These are phyloP conservation scores for Ambrosia artemisiifolia DNA, from an alignment of 129 eudicot species.

Conservation along the genomic window DNA sequence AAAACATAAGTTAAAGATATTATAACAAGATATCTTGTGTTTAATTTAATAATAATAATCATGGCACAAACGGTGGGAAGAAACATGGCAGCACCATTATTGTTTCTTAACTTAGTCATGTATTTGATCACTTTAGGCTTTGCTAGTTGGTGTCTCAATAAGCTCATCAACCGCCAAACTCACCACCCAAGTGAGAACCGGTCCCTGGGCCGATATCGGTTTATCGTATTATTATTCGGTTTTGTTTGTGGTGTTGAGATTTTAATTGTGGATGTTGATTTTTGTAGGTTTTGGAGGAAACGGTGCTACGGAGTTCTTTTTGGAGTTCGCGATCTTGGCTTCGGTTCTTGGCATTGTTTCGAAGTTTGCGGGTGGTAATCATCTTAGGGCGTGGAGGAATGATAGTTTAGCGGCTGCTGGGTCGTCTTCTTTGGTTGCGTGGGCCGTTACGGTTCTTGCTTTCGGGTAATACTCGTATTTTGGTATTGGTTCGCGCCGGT, in stretches of 20 bases:
- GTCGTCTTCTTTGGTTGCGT: slow-evolving; percentile 56
- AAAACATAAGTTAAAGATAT: background rate
- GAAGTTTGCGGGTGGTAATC: slow-evolving; percentile 69
- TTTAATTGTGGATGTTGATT: background rate
- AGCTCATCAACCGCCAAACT: slow-evolving; percentile 61
- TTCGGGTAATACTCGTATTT: slow-evolving; percentile 32
- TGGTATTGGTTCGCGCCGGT: background rate
- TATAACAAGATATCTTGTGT: background rate
- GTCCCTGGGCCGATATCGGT: too few species aligned
- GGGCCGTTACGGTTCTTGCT: slow-evolving; percentile 80
- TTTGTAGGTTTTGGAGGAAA: slow-evolving; percentile 72
- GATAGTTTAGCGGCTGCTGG: slow-evolving; percentile 85
- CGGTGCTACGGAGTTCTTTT: slow-evolving; percentile 65
- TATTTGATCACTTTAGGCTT: slow-evolving; percentile 17
- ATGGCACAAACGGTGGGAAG: slow-evolving; percentile 32
- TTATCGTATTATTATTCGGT: background rate
- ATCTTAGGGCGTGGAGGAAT: slow-evolving; percentile 67
- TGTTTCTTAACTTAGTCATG: slow-evolving; percentile 34
- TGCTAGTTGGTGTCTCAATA: slow-evolving; percentile 60
- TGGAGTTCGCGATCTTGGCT: slow-evolving; percentile 66
- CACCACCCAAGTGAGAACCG: slow-evolving; percentile 61
- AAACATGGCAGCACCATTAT: slow-evolving; percentile 30
- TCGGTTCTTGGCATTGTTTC: slow-evolving; percentile 67
- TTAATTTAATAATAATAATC: background rate
- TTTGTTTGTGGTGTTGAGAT: background rate